Conservation (phyloP, 352 stramenopile species). For the Phytophthora idaei region DNA sequence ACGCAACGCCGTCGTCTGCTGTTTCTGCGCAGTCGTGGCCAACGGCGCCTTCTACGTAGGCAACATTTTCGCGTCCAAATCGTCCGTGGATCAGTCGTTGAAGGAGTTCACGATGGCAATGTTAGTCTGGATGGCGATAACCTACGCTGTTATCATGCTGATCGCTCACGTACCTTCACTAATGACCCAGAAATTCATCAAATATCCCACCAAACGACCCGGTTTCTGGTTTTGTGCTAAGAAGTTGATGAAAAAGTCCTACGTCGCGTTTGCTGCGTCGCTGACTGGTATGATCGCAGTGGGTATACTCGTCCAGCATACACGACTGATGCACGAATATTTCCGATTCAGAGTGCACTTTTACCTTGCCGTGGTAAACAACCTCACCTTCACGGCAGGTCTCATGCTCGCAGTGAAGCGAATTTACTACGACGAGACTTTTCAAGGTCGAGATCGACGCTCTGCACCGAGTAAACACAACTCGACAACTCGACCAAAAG, state of each 20-base stretch:
- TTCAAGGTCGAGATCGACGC: constrained; percentile 23
- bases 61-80: constrained; percentile 32
- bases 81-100: constrained; percentile 34
- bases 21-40: constrained; percentile 25
- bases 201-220: constrained; percentile 1
- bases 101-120: constrained; percentile 33
- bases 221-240: constrained; percentile 27
- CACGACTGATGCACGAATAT: constrained; percentile 14
- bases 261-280: background rate
- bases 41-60: constrained; percentile 37
- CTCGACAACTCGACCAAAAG: background rate
- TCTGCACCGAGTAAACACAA: constrained; percentile 5
- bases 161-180: constrained; percentile 24
- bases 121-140: constrained; percentile 33
- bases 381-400: constrained; percentile 28
- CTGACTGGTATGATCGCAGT: constrained; percentile 9
- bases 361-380: constrained; percentile 33
- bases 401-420: constrained; percentile 10
- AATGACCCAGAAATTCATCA: constrained; percentile 22
- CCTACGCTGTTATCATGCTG: constrained; percentile 23
- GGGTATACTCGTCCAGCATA: constrained; percentile 20
- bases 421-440: constrained; percentile 29
- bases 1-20: constrained; percentile 25
- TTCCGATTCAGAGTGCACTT: constrained; percentile 34
- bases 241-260: constrained; percentile 22